Evolutionary conservation across 176 grass and related monocot species (phyloP), one percentile per base, ranked within the genome.

Genomic region (Avena eriantha): DNA sequence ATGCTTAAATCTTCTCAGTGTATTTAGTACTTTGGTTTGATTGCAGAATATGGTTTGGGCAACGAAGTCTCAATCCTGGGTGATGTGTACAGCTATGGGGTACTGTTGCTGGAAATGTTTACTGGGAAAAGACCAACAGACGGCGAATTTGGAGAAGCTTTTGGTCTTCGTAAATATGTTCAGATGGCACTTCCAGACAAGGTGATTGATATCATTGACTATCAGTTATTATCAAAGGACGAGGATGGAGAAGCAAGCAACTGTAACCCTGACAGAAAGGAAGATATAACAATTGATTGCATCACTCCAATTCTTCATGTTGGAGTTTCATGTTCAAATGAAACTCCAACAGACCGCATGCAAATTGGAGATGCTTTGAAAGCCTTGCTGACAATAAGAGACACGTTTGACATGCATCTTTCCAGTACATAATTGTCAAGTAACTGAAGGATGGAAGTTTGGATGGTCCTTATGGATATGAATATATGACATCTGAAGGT

Each of bases 61-160:
- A 87, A 87, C 3, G 29, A 87, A 15, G 54, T 50, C 0, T 87
- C 77, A 19, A 74, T 43, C 10, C 3, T 4, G 0, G 78, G 68
- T 21, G 78, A 87, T 29, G 85, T 74, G 0, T 81, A 87, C 12
- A 87, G 85, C 45, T 87, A 81, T 0, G 85, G 69, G 1, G 51
- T 74, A 63, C 0, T 87, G 15, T 43, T 81, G 14, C 10, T 81
- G 24, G 85, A 87, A 6, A 36, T 87, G 69, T 81, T 87, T 18
- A 87, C 43, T 0, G 29, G 85, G 3, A 81, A 81, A 73, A 64
- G 77, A 12, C 85, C 85, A 41, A 87, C 85, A 0, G 77, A 39
- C 1, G 8, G 1, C 0, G 4, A 50, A 12, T 26, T 87, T 81
- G 54, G 67, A 10, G 80, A 15, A 83, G 48, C 18, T 0, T 60